Evolutionary conservation across 2,329 filamentous ascomycete species (phyloP), one percentile per base, ranked within the genome.

Genomic region (Sclerotinia sclerotiorum): DNA sequence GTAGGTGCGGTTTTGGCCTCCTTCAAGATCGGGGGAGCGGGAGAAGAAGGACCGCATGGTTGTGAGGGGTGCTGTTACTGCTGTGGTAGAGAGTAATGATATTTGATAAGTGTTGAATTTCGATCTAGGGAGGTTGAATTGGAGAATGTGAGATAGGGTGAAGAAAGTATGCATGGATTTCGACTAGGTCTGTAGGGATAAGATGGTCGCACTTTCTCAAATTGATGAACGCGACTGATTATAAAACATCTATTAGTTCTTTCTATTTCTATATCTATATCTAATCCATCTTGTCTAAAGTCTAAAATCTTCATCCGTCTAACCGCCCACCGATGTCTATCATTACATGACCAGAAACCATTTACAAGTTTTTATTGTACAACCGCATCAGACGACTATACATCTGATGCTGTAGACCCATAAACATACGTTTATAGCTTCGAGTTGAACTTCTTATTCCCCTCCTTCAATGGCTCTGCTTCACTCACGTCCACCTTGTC

Each of bases 401-500:
- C 15, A 27, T 57, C 57, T 48, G 62, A 66, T 66, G 55, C 54
- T 51, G 63, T 61, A 65, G 56, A n/a, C 17, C 8, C n/a, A 46
- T 6, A 32, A 61, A 4, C 27, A 8, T 17, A 24, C 21, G 32
- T 60, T 69, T 72, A 77, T 68, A 77, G 69, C 58, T 72, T 75
- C 27, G 75, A 70, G 58, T 68, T 72, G 49, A 76, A 74, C 49
- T 63, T 60, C 67, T 71, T 67, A 35, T 75, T 77, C 54, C 72
- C 68, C 19, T 81, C 76, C 69, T 76, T 77, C 73, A 84, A 70
- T 48, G 78, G 77, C 51, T 78, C 78, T 4, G 79, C 80, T 75
- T 83, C 81, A 67, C 78, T 78, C 61, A 69, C 64, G 21, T 74
- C 74, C 13, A 72, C 68, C 32, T 72, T 64, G 19, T 74, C 74